Conservation (phyloP, 176 grass and related monocot genomes). For the Paspalum vaginatum region DNA sequence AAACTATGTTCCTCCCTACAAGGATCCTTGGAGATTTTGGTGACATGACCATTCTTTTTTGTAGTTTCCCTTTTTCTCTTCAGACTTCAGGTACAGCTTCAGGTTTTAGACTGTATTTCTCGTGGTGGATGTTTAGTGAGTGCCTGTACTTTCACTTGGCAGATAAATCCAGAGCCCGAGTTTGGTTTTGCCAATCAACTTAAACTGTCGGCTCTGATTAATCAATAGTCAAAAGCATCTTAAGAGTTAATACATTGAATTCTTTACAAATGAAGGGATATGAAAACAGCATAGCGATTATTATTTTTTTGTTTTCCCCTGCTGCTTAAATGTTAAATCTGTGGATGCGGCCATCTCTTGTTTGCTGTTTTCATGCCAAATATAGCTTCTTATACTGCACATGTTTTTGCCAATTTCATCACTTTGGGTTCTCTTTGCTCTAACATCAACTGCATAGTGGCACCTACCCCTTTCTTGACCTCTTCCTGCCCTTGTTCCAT, state of each 20-base stretch:
- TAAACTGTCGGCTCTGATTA: not conserved
- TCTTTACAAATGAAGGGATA: not conserved
- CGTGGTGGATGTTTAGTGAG: conserved; percentile 27
- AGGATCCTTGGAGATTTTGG: conserved; percentile 99
- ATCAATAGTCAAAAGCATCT: conserved; percentile 1
- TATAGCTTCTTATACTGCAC: not conserved
- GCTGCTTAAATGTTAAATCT: not conserved
- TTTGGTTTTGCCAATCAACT: not conserved
- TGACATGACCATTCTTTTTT: conserved; percentile 46
- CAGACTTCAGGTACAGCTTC: not conserved
- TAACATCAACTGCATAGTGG: not conserved
- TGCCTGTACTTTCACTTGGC: conserved; percentile 27
- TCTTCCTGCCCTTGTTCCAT: conserved; percentile 1
- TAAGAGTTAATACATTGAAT: not conserved
- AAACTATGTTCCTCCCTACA: conserved; percentile 88
- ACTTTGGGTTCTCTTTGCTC: not conserved
- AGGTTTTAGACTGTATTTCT: conserved; percentile 31
- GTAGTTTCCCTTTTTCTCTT: not conserved
- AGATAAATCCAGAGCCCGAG: not conserved
- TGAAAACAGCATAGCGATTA: not conserved
- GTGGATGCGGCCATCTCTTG: no score
- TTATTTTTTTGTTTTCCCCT: not conserved
- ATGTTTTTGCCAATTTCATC: not conserved
- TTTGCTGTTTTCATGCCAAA: not conserved
- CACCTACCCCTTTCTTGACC: not conserved